Evolutionary conservation across 108 stramenopile genomes (phyloP).

Genomic region (Nitzschia sp.): DNA sequence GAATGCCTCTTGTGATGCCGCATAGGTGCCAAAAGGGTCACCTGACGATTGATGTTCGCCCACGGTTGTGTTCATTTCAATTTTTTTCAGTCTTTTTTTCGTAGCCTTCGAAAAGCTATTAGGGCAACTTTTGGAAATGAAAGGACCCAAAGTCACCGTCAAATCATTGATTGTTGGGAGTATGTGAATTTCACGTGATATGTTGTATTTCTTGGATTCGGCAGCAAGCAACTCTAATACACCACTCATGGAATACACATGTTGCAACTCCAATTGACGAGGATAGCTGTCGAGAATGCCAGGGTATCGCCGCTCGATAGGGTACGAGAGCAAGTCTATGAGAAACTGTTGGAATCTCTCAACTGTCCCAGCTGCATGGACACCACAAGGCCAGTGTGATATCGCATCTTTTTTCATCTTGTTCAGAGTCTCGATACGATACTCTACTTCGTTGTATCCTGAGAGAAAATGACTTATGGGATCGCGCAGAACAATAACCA

Average conservation of each 20-base stretch:
- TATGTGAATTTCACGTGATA: conserved; percentile 3
- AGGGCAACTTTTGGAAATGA: conserved; percentile 24
- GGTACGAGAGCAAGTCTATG: background rate
- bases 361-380: background rate
- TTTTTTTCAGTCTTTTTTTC: background rate
- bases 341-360: background rate
- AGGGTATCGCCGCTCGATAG: background rate
- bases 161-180: conserved; percentile 29
- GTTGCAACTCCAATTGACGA: conserved; percentile 1
- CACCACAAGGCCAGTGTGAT: background rate
- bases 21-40: conserved; percentile 28
- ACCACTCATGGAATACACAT: conserved; percentile 32
- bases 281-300: background rate
- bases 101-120: background rate
- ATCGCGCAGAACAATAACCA: conserved; percentile 36
- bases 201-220: background rate
- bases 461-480: conserved; percentile 37
- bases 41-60: conserved; percentile 21
- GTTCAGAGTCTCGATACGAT: conserved; percentile 1
- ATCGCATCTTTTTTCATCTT: too few species aligned
- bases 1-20: conserved; percentile 36
- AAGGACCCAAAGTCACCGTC: conserved; percentile 18
- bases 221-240: conserved; percentile 12
- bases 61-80: background rate
- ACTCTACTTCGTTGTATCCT: conserved; percentile 45